Conservation (phyloP, 2,329 filamentous ascomycete genomes). For the Phialocephala subalpina region DNA sequence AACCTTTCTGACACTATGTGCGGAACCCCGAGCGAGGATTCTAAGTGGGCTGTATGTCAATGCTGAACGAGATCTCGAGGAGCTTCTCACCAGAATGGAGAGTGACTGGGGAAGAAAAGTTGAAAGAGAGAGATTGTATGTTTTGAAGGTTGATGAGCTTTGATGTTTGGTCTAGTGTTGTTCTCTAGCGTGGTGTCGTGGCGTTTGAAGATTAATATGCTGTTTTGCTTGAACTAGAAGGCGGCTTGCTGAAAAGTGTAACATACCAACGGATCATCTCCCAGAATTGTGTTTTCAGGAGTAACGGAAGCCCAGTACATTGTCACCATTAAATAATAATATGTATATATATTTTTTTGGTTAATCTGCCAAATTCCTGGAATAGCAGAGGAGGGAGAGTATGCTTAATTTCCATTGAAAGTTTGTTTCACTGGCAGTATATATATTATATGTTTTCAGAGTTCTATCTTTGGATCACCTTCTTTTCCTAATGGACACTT, state of each 20-base stretch:
- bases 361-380: no score
- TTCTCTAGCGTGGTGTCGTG: not conserved
- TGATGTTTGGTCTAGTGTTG: slow-evolving; percentile 18
- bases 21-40: slow-evolving; percentile 28
- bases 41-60: slow-evolving; percentile 35
- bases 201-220: not conserved
- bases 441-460: not conserved
- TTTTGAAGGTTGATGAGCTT: slow-evolving; percentile 36
- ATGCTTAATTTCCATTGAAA: no score
- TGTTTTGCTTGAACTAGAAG: not conserved
- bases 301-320: not conserved
- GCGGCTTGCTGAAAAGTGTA: not conserved
- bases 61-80: slow-evolving; percentile 43
- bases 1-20: slow-evolving; percentile 34
- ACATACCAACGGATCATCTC: not conserved
- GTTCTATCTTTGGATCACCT: not conserved
- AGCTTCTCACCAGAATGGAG: slow-evolving; percentile 29
- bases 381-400: no score
- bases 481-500: not conserved
- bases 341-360: not conserved
- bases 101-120: slow-evolving; percentile 26
- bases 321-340: no score
- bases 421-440: no score
- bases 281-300: not conserved
- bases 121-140: slow-evolving; percentile 31